Evolutionary conservation across 2,329 filamentous ascomycete species (phyloP).

Genomic region (Alternaria hordeiaustralica): DNA sequence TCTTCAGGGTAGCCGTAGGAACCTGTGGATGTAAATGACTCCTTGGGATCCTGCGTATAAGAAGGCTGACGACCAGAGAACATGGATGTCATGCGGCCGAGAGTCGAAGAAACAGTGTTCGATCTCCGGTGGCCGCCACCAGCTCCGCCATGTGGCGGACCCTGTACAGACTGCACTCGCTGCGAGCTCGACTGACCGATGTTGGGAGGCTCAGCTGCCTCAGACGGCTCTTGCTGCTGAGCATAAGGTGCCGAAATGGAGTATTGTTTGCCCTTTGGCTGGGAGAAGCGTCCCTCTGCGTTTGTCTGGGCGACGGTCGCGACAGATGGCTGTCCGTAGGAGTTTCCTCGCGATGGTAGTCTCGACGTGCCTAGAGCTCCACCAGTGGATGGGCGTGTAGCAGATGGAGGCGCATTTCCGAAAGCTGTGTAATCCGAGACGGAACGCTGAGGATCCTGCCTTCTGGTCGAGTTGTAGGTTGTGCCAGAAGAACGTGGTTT

Average conservation of each 20-base stretch:
- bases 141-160: constrained; percentile 26
- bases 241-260: constrained; percentile 72
- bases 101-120: constrained; percentile 71
- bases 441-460: constrained; percentile 58
- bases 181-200: constrained; percentile 67
- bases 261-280: constrained; percentile 72
- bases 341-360: constrained; percentile 74
- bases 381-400: constrained; percentile 75
- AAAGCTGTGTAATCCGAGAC: constrained; percentile 56
- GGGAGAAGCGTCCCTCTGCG: constrained; percentile 86
- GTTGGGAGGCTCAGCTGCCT: constrained; percentile 50
- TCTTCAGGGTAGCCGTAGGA: constrained; percentile 45
- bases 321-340: constrained; percentile 87
- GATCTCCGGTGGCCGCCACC: constrained; percentile 68
- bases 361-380: constrained; percentile 71
- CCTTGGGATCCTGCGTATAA: constrained; percentile 38
- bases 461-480: constrained; percentile 43
- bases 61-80: constrained; percentile 65
- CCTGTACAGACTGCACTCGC: constrained; percentile 59
- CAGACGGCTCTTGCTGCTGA: constrained; percentile 57
- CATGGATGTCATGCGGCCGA: constrained; percentile 81
- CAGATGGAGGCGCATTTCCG: constrained; percentile 50
- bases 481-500: constrained; percentile 28
- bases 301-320: constrained; percentile 89
- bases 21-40: constrained; percentile 53